These are phyloP conservation scores for Erodium maritimum DNA, from an alignment of 345 rosid species.

Conservation along the genomic window DNA sequence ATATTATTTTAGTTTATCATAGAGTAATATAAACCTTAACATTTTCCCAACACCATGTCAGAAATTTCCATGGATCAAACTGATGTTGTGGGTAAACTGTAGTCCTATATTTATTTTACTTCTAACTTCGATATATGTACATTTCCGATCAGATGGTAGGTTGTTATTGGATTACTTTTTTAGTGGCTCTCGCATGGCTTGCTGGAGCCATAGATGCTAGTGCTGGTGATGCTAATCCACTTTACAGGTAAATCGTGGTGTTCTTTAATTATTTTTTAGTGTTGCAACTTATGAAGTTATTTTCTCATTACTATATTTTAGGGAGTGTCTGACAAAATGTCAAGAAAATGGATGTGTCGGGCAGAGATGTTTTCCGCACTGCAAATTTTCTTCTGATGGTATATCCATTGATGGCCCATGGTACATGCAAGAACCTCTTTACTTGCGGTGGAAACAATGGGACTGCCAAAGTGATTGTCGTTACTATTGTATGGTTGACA, in stretches of 20 bases:
- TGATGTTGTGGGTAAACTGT: too few relatives aligned
- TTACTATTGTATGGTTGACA: conserved; percentile 69
- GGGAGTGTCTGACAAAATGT: conserved; percentile 65
- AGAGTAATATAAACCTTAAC: too few relatives aligned
- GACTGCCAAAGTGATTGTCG: conserved; percentile 57
- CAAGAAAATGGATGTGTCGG: conserved; percentile 78
- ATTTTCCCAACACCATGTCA: neutral
- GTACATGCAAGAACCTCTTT: conserved; percentile 73
- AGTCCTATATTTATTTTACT: neutral
- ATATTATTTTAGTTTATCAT: too few relatives aligned
- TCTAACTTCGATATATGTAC: neutral
- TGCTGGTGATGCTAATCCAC: conserved; percentile 63
- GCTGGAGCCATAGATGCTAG: conserved; percentile 39
- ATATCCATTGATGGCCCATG: conserved; percentile 66
- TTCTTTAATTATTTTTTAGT: neutral
- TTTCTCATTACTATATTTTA: conserved; percentile 8
- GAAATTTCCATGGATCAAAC: neutral
- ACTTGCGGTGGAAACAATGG: conserved; percentile 28
- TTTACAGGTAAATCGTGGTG: conserved; percentile 33
- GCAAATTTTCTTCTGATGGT: conserved; percentile 84
- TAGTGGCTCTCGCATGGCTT: conserved; percentile 22
- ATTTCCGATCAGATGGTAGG: conserved; percentile 22
- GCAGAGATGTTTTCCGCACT: conserved; percentile 63
- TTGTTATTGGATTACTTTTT: conserved; percentile 14
- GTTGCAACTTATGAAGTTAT: neutral